Evolutionary conservation across 225 moss, liverwort and hornwort genomes (phyloP).

Genomic region (Marchantia polymorpha): DNA sequence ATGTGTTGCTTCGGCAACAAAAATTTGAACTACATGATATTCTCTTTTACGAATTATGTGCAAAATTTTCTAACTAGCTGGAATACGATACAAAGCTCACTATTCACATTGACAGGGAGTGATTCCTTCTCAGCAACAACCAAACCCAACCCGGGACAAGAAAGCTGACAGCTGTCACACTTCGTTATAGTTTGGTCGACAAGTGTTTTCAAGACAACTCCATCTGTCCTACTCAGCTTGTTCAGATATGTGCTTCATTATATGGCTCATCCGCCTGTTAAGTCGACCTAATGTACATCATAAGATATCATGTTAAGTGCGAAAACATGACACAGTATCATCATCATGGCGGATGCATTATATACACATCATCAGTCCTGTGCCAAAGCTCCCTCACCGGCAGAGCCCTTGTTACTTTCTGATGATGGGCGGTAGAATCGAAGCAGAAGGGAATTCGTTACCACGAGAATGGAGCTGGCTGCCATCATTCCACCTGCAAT

Average conservation of each 20-base stretch:
- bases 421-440: constrained; percentile 54
- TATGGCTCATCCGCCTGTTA: background rate
- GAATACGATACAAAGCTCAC: background rate
- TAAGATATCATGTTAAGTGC: background rate
- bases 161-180: background rate
- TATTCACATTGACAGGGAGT: background rate
- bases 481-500: constrained; percentile 91
- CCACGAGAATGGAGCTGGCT: constrained; percentile 76
- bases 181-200: background rate
- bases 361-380: constrained; percentile 6
- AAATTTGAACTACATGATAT: background rate
- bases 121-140: background rate
- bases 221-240: background rate
- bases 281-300: background rate
- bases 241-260: background rate
- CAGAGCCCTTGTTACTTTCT: constrained; percentile 9
- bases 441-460: constrained; percentile 73
- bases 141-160: background rate
- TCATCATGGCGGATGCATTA: background rate
- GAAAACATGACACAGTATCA: background rate
- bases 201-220: background rate
- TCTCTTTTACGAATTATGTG: background rate
- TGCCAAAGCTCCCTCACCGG: background rate
- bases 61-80: background rate
- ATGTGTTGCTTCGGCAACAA: constrained; percentile 7